Base-by-base conservation (phyloP, 345 rosid genomes). In the Linum tenue region DNA sequence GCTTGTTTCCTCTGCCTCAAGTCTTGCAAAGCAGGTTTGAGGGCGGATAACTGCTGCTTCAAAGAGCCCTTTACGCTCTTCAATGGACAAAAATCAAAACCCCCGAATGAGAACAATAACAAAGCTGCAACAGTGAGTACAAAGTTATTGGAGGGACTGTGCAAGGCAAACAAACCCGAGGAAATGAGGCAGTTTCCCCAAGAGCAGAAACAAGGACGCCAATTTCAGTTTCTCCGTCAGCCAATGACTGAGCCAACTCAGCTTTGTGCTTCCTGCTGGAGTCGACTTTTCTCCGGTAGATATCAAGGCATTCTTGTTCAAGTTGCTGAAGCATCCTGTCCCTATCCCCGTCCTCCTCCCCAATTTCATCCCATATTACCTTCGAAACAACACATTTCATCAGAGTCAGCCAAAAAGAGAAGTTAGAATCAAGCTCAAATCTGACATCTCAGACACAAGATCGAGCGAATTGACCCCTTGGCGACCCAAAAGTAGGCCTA, bases 361-460 rank as follows among this genome's bases (percentile, higher is more conserved):
- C 96, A 42, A 84, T 90, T 76, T 90, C 98, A 67, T 88, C 84
- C 98, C 98, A 88, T 39, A 90, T 85, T 56, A 78, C 75, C 97
- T 90, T 65, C 62, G 62, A 4, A 41, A 60, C 50, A 67, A 37
- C 15, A 59, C 6, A 61, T 14, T 2, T 14, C 22, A 63, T 31
- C 22, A 36, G 36, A 16, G 6, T 2, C 14, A 14, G 35, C 12
- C 5, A 51, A 31, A 38, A 4, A 6, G 56, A 53, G 43, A 4
- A 2, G 37, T 38, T 8, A 55, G 11, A 36, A 7, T 22, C 5
- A 36, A 51, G 3, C 6, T 37, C 38, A 16, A 50, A 59, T 1
- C 31, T 22, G 31, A 22, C 31, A 7, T 44, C 12, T 41, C 44
- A 41, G 12, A 8, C 51, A 7, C 9, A 44, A 44, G 51, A 44